A percentile compares a stretch with the other conserved stretches of the same genome.
phyloP scores from a whole-genome alignment of 2,329 filamentous ascomycete species.

The Aotearoamyces nothofagi region DNA sequence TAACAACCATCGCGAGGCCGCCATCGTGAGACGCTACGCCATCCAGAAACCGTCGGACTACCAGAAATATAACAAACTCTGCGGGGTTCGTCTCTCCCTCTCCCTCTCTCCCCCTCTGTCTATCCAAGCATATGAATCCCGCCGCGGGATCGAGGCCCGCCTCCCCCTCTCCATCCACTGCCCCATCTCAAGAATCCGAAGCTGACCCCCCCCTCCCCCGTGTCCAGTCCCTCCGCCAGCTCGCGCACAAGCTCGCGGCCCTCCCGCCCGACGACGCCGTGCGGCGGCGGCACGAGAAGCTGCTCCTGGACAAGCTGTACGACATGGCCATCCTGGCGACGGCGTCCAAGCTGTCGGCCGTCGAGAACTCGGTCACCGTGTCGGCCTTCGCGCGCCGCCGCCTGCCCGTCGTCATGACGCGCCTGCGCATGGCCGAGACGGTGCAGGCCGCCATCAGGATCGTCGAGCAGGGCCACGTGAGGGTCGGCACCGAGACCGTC shows the following conservation, averaged over 20 bases:
- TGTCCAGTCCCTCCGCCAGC: conserved; percentile 68
- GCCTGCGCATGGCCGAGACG: conserved; percentile 81
- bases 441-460: conserved; percentile 73
- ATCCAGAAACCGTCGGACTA: conserved; percentile 87
- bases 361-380: conserved; percentile 82
- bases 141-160: conserved; percentile 53
- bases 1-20: conserved; percentile 68
- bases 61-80: conserved; percentile 48
- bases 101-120: too few relatives aligned
- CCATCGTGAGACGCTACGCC: conserved; percentile 71
- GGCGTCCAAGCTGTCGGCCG: conserved; percentile 58
- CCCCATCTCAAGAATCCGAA: too few relatives aligned
- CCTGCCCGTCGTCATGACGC: conserved; percentile 80
- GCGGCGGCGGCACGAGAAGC: conserved; percentile 70
- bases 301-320: conserved; percentile 82
- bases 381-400: conserved; percentile 73
- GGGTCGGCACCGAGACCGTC: conserved; percentile 79
- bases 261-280: conserved; percentile 67
- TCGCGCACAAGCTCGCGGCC: conserved; percentile 76
- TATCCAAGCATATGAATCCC: too few relatives aligned
- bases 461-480: conserved; percentile 87
- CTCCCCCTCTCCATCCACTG: conserved; percentile 75
- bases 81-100: conserved; percentile 37
- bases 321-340: conserved; percentile 77
- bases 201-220: neutral